Evolutionary conservation across 2,329 filamentous ascomycete genomes (phyloP).

Genomic region (Purpureocillium takamizusanense): DNA sequence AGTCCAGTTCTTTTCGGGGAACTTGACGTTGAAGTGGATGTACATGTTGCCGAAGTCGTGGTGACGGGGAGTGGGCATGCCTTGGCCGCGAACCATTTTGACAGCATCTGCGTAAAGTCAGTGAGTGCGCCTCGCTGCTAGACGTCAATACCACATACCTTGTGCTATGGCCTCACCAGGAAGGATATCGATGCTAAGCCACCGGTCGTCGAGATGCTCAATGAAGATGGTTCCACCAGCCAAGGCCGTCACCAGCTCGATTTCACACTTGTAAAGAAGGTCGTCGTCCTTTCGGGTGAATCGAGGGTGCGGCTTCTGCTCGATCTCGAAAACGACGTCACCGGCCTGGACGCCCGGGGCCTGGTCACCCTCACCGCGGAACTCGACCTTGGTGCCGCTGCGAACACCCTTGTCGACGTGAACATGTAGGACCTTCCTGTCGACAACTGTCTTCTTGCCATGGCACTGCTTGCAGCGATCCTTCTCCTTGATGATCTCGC

Average conservation of each 20-base stretch:
- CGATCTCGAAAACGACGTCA: constrained; percentile 97
- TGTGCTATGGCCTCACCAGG: constrained; percentile 92
- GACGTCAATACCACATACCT: constrained; percentile 47
- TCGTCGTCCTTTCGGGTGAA: constrained; percentile 97
- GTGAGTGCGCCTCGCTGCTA: not conserved
- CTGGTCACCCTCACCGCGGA: constrained; percentile 94
- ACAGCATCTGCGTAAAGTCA: constrained; percentile 56
- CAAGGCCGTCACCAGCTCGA: constrained; percentile 89
- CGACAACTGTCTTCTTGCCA: constrained; percentile 96
- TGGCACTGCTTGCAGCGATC: constrained; percentile 94
- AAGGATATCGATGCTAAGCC: constrained; percentile 86
- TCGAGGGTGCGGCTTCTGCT: constrained; percentile 94
- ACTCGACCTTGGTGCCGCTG: constrained; percentile 93
- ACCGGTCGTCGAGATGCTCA: constrained; percentile 95
- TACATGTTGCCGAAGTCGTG: constrained; percentile 95
- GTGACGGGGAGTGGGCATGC: constrained; percentile 93
- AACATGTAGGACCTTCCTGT: constrained; percentile 96
- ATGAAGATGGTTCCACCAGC: constrained; percentile 86
- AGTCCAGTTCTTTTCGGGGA: constrained; percentile 72
- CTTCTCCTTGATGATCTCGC: constrained; percentile 92
- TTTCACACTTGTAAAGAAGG: constrained; percentile 88
- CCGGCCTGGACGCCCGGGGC: constrained; percentile 86
- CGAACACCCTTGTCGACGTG: constrained; percentile 93
- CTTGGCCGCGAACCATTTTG: constrained; percentile 92
- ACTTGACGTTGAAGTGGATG: constrained; percentile 96